Evolutionary conservation across 768 basidiomycete species (phyloP).

Genomic region (Tremella fuciformis): DNA sequence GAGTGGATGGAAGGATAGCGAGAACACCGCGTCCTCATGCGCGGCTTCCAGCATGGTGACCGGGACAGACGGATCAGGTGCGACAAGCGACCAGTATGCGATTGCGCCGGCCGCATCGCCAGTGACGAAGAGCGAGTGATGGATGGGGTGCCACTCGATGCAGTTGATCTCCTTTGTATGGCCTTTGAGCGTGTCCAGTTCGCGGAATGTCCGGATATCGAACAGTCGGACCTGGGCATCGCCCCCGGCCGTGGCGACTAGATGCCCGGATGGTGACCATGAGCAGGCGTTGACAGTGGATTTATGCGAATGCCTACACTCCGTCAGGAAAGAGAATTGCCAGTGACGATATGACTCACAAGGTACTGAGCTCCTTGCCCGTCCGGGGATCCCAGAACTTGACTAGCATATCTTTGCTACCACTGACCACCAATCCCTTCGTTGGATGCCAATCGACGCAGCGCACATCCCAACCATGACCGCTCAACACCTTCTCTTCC

Average conservation of each 20-base stretch:
- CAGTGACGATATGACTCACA: constrained; percentile 59
- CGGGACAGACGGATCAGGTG: constrained; percentile 59
- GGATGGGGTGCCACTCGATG: constrained; percentile 92
- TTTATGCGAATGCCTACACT: constrained; percentile 83
- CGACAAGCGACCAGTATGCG: constrained; percentile 85
- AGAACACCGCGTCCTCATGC: constrained; percentile 97
- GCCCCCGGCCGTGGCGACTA: constrained; percentile 89
- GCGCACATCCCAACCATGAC: constrained; percentile 99
- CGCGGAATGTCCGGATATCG: constrained; percentile 97
- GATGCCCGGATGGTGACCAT: constrained; percentile 92
- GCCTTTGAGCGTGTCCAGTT: constrained; percentile 83
- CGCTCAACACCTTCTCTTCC: constrained; percentile 82
- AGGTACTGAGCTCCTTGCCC: constrained; percentile 80
- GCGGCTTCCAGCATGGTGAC: constrained; percentile 88
- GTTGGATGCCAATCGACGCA: constrained; percentile 99
- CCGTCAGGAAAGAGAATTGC: constrained; percentile 1
- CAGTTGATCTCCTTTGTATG: constrained; percentile 99
- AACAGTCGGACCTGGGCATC: constrained; percentile 94
- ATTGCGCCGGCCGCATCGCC: constrained; percentile 94
- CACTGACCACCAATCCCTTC: constrained; percentile 89
- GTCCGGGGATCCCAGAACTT: constrained; percentile 99
- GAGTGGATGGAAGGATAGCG: constrained; percentile 88
- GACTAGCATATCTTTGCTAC: constrained; percentile 95
- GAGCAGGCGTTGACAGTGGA: constrained; percentile 89
- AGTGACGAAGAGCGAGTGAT: constrained; percentile 77